Base-by-base conservation (phyloP, 805 yeast genomes). In the Ascoidea tarda region DNA sequence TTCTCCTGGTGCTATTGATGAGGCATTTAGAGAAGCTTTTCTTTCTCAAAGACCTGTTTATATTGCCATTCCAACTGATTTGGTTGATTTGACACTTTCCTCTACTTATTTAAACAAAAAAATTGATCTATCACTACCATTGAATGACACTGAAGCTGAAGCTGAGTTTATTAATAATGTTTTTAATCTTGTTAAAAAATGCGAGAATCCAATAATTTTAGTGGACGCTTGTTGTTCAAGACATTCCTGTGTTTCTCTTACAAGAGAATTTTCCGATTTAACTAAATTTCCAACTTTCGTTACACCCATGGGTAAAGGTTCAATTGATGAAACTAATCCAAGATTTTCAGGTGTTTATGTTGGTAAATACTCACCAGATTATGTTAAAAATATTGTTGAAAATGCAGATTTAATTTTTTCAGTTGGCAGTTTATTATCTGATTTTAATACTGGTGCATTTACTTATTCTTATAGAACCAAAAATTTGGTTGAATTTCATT, bases 251-350 rank as follows among this genome's bases (percentile, higher is more conserved):
- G 75, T 74, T 63, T 67, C 67, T n/a, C 87, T 82, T 67, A 82
- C 85, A 55, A 71, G 69, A 56, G 68, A 74, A 59, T 75, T 87
- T 64, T 82, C 83, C 50, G 76, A 77, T 53, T 65, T 70, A 54
- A 84, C 95, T 50, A 79, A 83, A 66, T 86, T 81, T 80, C 91
- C 93, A 49, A 82, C 84, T 50, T 87, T 79, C 68, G 83, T 83
- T 53, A 87, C 96, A 52, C 95, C 96, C 61, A 85, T 87, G 93
- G 96, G 95, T 69, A 87, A 87, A 69, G 84, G 88, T 55, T 73
- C 79, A 32, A 78, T 86, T 60, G 81, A 84, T 67, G 96, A 87
- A 69, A 74, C 74, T 56, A 75, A 80, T 66, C 77, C 80, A 57
- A 72, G 87, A 68, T 87, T 78, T 68, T 88, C 87, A 59, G 96